phyloP scores from a whole-genome alignment of 2,329 filamentous ascomycete species.

The Xylariaceae sp. region DNA sequence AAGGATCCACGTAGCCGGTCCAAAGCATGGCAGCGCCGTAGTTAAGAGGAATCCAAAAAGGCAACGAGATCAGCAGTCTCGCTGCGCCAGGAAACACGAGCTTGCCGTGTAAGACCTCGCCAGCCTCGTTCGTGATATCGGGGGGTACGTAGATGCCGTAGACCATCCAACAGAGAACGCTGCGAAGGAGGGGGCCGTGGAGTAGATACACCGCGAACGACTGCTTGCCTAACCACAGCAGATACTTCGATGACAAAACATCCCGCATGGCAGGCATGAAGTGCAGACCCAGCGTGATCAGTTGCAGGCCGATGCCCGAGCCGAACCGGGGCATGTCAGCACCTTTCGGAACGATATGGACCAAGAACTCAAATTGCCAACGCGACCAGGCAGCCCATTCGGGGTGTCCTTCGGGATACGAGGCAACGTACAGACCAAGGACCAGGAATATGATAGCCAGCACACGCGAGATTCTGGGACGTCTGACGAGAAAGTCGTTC shows the following conservation, averaged over 20 bases:
- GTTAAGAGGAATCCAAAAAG: constrained; percentile 45
- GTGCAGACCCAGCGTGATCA: constrained; percentile 33
- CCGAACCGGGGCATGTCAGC: constrained; percentile 44
- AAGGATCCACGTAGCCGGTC: constrained; percentile 52
- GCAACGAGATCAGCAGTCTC: constrained; percentile 38
- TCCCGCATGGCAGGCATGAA: constrained; percentile 42
- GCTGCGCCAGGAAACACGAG: constrained; percentile 37
- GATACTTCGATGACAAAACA: constrained; percentile 49
- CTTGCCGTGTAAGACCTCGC: constrained; percentile 35
- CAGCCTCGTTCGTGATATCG: constrained; percentile 36
- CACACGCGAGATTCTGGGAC: constrained; percentile 40
- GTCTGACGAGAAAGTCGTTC: constrained; percentile 44
- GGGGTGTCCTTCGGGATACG: constrained; percentile 54
- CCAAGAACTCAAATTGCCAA: constrained; percentile 41
- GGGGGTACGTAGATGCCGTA: constrained; percentile 43
- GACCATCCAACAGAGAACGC: constrained; percentile 57
- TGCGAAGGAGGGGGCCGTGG: constrained; percentile 58
- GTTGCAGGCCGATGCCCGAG: constrained; percentile 35
- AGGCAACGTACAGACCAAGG: constrained; percentile 53
- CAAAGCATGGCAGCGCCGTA: constrained; percentile 47
- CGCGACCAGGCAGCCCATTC: constrained; percentile 53
- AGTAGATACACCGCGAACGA: constrained; percentile 62
- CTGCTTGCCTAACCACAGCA: constrained; percentile 60
- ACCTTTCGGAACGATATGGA: constrained; percentile 43
- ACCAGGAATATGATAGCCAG: constrained; percentile 48